Percentiles rank a stretch among this genome's conserved stretches.
These are phyloP conservation scores for Galerina sulciceps DNA, from an alignment of 768 basidiomycete genomes.

Conservation along the genomic window DNA sequence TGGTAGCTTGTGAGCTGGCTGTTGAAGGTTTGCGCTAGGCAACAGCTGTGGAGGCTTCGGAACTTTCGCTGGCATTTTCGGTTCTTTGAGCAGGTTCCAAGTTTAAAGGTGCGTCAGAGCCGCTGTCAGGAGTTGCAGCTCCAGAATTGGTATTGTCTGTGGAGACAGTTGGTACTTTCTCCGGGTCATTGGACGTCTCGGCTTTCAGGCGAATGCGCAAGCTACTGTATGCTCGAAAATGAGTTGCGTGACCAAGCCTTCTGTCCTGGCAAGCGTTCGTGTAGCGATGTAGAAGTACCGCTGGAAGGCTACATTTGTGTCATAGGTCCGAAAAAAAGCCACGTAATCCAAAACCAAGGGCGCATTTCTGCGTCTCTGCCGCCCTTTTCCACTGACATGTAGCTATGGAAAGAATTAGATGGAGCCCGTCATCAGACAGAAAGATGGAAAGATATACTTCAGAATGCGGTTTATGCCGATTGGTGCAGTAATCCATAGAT, in stretches of 20 bases:
- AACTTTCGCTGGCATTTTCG: slow-evolving; percentile 50
- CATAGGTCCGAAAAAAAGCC: slow-evolving; percentile 39
- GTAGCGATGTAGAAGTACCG: slow-evolving; percentile 55
- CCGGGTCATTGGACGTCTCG: neutral
- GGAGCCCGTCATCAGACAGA: neutral
- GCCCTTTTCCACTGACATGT: slow-evolving; percentile 59
- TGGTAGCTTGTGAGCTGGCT: neutral
- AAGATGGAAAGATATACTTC: neutral
- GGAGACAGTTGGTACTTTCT: neutral
- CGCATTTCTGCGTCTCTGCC: slow-evolving; percentile 50
- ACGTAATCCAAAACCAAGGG: slow-evolving; percentile 70
- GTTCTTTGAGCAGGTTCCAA: neutral
- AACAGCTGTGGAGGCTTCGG: neutral
- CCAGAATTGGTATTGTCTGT: neutral
- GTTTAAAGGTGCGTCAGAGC: neutral
- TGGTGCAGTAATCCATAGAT: slow-evolving; percentile 5
- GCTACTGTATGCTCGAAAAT: slow-evolving; percentile 44
- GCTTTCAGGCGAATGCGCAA: slow-evolving; percentile 59
- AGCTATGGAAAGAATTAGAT: slow-evolving; percentile 32
- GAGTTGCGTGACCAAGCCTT: slow-evolving; percentile 46
- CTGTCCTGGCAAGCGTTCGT: slow-evolving; percentile 41
- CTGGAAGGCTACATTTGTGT: slow-evolving; percentile 50
- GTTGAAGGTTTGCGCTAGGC: slow-evolving; percentile 29
- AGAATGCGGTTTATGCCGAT: slow-evolving; percentile 12
- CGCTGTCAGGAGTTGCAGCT: slow-evolving; percentile 5